Conservation (phyloP, 2,329 filamentous ascomycete species). For the Ophiosphaerella narmari region DNA sequence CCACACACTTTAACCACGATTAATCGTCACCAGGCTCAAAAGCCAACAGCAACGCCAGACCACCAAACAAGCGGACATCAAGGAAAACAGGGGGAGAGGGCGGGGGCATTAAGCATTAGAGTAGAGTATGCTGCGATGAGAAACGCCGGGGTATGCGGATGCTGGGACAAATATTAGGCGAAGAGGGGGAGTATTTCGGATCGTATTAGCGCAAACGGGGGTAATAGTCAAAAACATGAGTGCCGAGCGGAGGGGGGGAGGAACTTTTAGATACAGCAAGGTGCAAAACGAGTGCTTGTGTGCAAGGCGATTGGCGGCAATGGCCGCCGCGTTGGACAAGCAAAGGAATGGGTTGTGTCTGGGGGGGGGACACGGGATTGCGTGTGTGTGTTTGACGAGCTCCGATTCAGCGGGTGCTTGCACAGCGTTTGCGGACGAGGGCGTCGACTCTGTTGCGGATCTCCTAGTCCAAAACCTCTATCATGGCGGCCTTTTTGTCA, state of each 20-base stretch:
- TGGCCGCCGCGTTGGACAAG: no score
- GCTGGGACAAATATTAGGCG: neutral
- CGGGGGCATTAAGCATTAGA: neutral
- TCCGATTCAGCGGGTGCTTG: neutral
- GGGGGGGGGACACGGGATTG: no score
- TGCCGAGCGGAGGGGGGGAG: no score
- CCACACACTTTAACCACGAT: neutral
- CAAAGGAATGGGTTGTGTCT: no score
- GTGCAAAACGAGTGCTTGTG: no score
- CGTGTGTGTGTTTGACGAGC: neutral
- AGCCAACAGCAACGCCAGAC: neutral
- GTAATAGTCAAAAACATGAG: neutral
- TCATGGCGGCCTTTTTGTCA: constrained; percentile 50
- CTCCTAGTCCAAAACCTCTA: constrained; percentile 45
- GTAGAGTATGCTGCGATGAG: neutral
- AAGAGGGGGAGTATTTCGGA: neutral
- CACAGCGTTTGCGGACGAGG: neutral
- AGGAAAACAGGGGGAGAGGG: neutral
- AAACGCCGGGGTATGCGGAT: neutral
- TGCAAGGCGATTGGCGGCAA: no score
- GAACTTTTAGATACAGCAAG: no score
- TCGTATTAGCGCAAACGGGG: neutral
- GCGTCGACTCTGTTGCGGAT: constrained; percentile 1
- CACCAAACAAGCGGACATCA: neutral
- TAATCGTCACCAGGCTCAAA: no score